Evolutionary conservation across 192 early-diverging fungal species (phyloP).

Genomic region (Backusella psychrophila): DNA sequence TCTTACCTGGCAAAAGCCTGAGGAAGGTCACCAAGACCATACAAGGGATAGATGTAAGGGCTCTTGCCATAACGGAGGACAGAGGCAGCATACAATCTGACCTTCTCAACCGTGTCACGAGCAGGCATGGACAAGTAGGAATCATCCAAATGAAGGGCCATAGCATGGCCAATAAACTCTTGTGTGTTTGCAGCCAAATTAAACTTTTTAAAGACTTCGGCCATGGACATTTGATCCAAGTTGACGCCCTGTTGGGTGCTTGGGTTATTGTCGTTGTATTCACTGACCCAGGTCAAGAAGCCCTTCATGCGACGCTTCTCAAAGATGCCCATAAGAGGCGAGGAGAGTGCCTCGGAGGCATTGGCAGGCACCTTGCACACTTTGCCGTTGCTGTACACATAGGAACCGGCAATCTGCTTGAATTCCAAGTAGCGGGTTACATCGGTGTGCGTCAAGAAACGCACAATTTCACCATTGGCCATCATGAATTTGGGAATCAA

Average conservation of each 20-base stretch:
- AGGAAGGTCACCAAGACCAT: conserved; percentile 96
- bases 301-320: conserved; percentile 91
- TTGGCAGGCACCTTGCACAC: conserved; percentile 95
- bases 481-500: conserved; percentile 99
- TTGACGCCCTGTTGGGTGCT: conserved; percentile 79
- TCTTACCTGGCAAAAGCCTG: conserved; percentile 90
- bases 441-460: conserved; percentile 94
- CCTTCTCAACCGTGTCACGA: conserved; percentile 82
- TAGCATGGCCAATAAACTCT: conserved; percentile 95
- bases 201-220: conserved; percentile 86
- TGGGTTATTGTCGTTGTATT: conserved; percentile 80
- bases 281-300: conserved; percentile 94
- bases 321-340: conserved; percentile 89
- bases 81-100: conserved; percentile 91
- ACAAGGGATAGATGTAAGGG: conserved; percentile 99
- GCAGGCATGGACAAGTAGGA: conserved; percentile 68
- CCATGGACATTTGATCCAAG: conserved; percentile 78
- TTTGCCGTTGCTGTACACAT: conserved; percentile 86
- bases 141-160: conserved; percentile 96
- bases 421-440: conserved; percentile 98
- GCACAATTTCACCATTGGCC: conserved; percentile 97
- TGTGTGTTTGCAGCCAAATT: conserved; percentile 89
- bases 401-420: conserved; percentile 94
- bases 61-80: conserved; percentile 91
- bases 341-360: conserved; percentile 80